Percentiles rank a stretch among this genome's conserved stretches.
phyloP scores from a whole-genome alignment of 2,329 filamentous ascomycete genomes.

The Rutstroemia sp. region DNA sequence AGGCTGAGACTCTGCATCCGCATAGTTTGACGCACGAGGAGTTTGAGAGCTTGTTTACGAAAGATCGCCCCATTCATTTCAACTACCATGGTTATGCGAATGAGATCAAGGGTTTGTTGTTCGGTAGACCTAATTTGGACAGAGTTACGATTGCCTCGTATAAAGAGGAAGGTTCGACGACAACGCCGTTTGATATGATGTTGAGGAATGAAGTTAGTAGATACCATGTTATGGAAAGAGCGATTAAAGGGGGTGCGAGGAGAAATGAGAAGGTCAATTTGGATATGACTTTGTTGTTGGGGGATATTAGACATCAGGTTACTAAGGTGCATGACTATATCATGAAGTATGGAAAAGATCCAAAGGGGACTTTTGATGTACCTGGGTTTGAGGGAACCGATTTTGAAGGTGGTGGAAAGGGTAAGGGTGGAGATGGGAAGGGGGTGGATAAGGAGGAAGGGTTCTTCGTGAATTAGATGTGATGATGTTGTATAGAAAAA shows the following conservation, averaged over 20 bases:
- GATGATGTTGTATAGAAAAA: too few species aligned
- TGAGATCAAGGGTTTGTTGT: constrained; percentile 54
- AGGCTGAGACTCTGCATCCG: constrained; percentile 47
- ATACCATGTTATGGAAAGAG: constrained; percentile 50
- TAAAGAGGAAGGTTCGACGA: constrained; percentile 58
- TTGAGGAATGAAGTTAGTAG: constrained; percentile 52
- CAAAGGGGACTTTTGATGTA: constrained; percentile 43
- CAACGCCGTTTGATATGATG: constrained; percentile 66
- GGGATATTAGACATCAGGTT: constrained; percentile 42
- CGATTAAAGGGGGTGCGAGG: constrained; percentile 40
- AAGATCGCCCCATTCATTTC: constrained; percentile 49
- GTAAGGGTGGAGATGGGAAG: constrained; percentile 2
- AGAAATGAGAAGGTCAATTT: constrained; percentile 41
- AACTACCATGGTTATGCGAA: constrained; percentile 61
- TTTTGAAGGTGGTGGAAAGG: constrained; percentile 15
- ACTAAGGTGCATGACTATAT: constrained; percentile 46
- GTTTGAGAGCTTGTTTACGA: constrained; percentile 51
- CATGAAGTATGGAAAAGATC: constrained; percentile 42
- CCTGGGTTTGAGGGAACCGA: constrained; percentile 34
- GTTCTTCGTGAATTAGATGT: constrained; percentile 25
- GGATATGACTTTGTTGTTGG: constrained; percentile 38
- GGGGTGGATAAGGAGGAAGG: constrained; percentile 21
- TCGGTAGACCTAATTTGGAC: constrained; percentile 44
- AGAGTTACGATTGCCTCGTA: constrained; percentile 52
- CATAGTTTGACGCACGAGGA: constrained; percentile 45